These are phyloP conservation scores for Aegilops longissima DNA, from an alignment of 176 grass and related monocot species.

Conservation along the genomic window DNA sequence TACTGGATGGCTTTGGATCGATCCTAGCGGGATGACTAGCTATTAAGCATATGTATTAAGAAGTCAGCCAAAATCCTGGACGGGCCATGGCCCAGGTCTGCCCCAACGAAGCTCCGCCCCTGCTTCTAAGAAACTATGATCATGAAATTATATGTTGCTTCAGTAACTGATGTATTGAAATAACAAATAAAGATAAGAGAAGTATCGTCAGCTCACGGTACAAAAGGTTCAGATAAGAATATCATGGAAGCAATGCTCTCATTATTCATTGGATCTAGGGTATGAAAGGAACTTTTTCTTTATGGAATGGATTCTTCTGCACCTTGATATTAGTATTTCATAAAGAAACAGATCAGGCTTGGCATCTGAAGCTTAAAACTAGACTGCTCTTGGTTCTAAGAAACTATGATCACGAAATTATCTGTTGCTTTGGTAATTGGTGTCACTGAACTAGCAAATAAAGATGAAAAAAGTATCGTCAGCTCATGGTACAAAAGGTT, in stretches of 20 bases:
- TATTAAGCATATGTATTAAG: too few species aligned
- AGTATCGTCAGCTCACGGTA: neutral
- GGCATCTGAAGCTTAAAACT: slow-evolving; percentile 15
- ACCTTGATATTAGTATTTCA: neutral
- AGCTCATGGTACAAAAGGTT: slow-evolving; percentile 26
- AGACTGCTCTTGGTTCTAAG: neutral
- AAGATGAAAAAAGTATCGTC: neutral
- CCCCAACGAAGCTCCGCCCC: too few species aligned
- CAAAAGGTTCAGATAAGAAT: slow-evolving; percentile 17
- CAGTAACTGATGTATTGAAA: slow-evolving; percentile 14
- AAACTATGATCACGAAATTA: neutral
- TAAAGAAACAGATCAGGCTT: neutral
- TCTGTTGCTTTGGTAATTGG: slow-evolving; percentile 23
- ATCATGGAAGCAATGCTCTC: neutral
- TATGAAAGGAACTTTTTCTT: neutral
- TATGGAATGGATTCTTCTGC: slow-evolving; percentile 4
- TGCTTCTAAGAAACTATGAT: neutral
- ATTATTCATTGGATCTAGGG: neutral
- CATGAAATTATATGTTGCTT: slow-evolving; percentile 10
- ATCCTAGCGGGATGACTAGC: too few species aligned
- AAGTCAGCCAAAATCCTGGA: too few species aligned
- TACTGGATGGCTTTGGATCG: too few species aligned
- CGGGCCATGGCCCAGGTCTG: too few species aligned
- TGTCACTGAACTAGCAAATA: slow-evolving; percentile 5
- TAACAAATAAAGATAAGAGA: neutral